Base-by-base conservation (phyloP, 2,329 filamentous ascomycete species). In the Claviceps citrina region DNA sequence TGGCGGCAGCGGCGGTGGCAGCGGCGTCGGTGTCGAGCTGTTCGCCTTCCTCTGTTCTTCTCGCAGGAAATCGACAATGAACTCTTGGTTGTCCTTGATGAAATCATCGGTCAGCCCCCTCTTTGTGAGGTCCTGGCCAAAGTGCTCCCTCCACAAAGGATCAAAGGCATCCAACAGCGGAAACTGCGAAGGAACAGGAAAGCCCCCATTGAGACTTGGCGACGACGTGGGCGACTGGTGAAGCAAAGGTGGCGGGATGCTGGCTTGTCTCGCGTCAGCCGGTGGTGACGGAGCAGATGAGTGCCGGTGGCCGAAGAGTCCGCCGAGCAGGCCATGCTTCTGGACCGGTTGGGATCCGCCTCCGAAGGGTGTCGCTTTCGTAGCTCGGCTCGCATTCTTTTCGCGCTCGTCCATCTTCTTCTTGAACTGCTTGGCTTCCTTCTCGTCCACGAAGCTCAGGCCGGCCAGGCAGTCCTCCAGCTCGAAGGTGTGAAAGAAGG, bases 401-500 rank as follows among this genome's bases (percentile, higher is more conserved):
- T 96, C 87, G 48, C 87, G 73, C 56, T 95, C 87, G 51, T 91
- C 81, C 73, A 98, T 84, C 68, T 95, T 96, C 71, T 95, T 94
- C 62, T 87, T 80, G 65, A 98, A 96, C 43, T 84, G 83, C 63
- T 84, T 93, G 26, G 91, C 91, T 65, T 98, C 91, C 62, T 95
- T 96, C 66, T 96, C 91, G 59, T 96, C 91, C 45, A 81, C 78
- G 54, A 98, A 98, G 19, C 85, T 94, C 44, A 98, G 65, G 1
- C 80, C 91, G 5, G 86, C 91, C 44, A 93, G 66, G 54, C 86
- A 96, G 47, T 93, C 78, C 61, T 96, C 87, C 41, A 94, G 73
- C 64, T 98, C 91, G 57, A 98, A 98, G 5, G 84, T 86, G 62
- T 96, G 87, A 64, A 98, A 98, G 64, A 95, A 98, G 44, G 84